These are phyloP conservation scores for Asterella californica DNA, from an alignment of 225 moss, liverwort and hornwort species.

Conservation along the genomic window DNA sequence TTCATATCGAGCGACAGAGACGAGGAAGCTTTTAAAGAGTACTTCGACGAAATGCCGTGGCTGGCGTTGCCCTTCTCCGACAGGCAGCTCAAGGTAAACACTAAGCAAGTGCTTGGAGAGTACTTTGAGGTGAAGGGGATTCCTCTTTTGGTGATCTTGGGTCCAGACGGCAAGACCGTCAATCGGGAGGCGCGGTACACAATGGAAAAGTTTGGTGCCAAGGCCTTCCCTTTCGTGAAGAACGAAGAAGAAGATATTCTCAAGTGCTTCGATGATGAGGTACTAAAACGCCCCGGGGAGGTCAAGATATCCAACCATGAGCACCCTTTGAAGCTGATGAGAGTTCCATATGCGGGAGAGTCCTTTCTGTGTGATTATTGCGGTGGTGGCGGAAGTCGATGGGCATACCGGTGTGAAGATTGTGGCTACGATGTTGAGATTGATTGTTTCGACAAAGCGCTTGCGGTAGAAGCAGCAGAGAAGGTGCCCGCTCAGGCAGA, in stretches of 20 bases:
- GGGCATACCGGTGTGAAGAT: conserved; percentile 29
- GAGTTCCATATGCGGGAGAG: conserved; percentile 6
- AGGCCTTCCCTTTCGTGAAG: conserved; percentile 21
- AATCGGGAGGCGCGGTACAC: conserved; percentile 2
- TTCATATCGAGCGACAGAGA: conserved; percentile 26
- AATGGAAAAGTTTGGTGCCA: conserved; percentile 18
- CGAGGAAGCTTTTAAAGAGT: conserved; percentile 6
- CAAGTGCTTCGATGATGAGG: conserved; percentile 10
- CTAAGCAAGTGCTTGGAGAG: not conserved
- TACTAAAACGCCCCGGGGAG: not conserved
- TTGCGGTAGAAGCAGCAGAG: not conserved
- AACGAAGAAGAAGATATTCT: not conserved
- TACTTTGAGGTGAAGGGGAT: conserved; percentile 14
- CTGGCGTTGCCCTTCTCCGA: conserved; percentile 22
- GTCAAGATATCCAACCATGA: not conserved
- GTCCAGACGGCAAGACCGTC: conserved; percentile 24
- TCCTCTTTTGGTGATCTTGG: conserved; percentile 21
- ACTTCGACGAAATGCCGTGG: conserved; percentile 20
- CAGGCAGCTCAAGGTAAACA: conserved; percentile 11
- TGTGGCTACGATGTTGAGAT: conserved; percentile 24
- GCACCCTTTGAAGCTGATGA: conserved; percentile 22
- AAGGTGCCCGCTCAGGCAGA: not conserved
- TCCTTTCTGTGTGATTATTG: conserved; percentile 13
- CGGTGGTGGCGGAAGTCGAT: not conserved
- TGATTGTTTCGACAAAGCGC: not conserved